Conservation (phyloP, 352 stramenopile genomes). For the Phytophthora palmivora region DNA sequence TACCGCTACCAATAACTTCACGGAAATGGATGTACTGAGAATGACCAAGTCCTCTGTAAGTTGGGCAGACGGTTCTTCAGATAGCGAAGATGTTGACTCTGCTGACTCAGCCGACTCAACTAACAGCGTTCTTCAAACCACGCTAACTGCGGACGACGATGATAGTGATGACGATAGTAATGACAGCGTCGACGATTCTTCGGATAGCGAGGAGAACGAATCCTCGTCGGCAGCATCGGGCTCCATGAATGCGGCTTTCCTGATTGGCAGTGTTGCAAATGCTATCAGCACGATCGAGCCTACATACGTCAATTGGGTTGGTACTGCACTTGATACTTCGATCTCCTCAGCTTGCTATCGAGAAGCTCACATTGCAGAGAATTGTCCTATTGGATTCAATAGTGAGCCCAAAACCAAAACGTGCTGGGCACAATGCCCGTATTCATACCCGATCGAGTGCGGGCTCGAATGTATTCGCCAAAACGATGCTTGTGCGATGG, state of each 20-base stretch:
- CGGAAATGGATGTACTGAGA: conserved; percentile 6
- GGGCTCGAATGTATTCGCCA: conserved; percentile 50
- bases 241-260: conserved; percentile 11
- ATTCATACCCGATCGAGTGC: conserved; percentile 46
- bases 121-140: too few relatives aligned
- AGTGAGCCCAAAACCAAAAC: conserved; percentile 22
- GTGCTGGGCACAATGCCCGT: conserved; percentile 49
- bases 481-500: conserved; percentile 37
- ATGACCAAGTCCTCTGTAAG: background rate
- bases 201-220: background rate
- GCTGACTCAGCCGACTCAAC: background rate
- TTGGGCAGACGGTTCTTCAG: conserved; percentile 7
- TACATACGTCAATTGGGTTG: conserved; percentile 38
- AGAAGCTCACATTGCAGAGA: conserved; percentile 38
- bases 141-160: background rate
- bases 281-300: conserved; percentile 31
- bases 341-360: conserved; percentile 41
- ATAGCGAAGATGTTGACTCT: conserved; percentile 14
- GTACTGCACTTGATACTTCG: conserved; percentile 25
- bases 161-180: background rate
- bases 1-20: conserved; percentile 6
- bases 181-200: conserved; percentile 1
- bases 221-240: background rate
- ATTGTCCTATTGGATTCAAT: conserved; percentile 28
- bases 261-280: conserved; percentile 10